Base-by-base conservation (phyloP, 257 asterid species). In the Eucommia ulmoides region DNA sequence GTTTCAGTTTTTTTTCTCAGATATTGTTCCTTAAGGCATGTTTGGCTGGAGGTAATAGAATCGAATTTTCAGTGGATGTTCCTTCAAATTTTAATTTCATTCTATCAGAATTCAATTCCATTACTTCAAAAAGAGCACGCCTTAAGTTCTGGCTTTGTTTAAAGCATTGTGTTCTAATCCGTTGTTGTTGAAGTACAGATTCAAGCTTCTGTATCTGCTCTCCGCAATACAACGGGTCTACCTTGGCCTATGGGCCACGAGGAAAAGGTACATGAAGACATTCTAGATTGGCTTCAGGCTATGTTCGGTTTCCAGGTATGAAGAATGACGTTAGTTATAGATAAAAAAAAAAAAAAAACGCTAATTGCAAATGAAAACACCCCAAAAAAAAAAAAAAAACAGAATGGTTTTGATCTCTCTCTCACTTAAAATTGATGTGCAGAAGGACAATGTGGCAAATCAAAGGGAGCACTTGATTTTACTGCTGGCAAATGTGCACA, bases 251-350 rank as follows among this genome's bases (percentile, higher is more conserved):
- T 80, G 64, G 95, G 80, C 49, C 75, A 60, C 63, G 78, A 74
- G 69, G 82, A 65, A 67, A 89, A 89, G 74, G 78, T 24, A 24
- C 88, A 84, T 47, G 94, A 82, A 66, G 98, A 89, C 53, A 80
- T 89, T 66, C 65, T 89, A 61, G 94, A 85, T 70, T 89, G 98
- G 96, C 89, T 89, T 58, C 91, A 82, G 70, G 57, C 80, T 52
- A 82, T 82, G 94, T 89, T 89, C 73, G 98, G 98, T 65, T 89
- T 89, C 65, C 98, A 89, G 98, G 98, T 89, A 55, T 21, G 15
- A 1, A 22, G n/a, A 15, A n/a, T 20, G 14, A n/a, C n/a, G n/a
- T n/a, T n/a, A n/a, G n/a, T n/a, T n/a, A n/a, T n/a, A n/a, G n/a
- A n/a, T n/a, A n/a, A n/a, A n/a, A n/a, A n/a, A n/a, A n/a, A n/a